These are phyloP conservation scores for Aspergillus bridgeri DNA, from an alignment of 495 filamentous ascomycete species.

Conservation along the genomic window DNA sequence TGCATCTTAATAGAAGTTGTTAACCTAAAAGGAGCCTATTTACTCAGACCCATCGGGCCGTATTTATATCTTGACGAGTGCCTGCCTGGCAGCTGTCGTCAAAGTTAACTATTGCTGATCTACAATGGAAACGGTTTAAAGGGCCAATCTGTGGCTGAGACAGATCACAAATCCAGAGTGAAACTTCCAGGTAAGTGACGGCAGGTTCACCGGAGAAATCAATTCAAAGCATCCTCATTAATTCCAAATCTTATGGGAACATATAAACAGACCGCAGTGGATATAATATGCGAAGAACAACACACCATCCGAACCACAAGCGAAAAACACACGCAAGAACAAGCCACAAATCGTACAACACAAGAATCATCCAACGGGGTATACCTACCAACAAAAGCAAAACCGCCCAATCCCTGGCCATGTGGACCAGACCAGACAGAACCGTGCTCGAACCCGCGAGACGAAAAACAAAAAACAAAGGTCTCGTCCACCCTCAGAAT, in stretches of 20 bases:
- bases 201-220: background rate
- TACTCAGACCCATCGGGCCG: background rate
- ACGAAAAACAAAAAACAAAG: background rate
- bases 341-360: background rate
- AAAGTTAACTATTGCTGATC: background rate
- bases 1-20: background rate
- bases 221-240: background rate
- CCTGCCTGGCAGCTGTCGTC: background rate
- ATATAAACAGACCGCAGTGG: background rate
- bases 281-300: background rate
- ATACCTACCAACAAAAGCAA: slow-evolving; percentile 8
- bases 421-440: slow-evolving; percentile 2
- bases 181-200: background rate
- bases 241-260: background rate
- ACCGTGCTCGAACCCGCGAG: slow-evolving; percentile 8
- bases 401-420: slow-evolving; percentile 5
- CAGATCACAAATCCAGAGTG: background rate
- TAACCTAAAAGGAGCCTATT: too few relatives aligned
- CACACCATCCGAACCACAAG: background rate
- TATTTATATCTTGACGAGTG: background rate
- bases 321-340: background rate
- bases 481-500: background rate
- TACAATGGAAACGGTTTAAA: background rate
- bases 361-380: slow-evolving; percentile 9
- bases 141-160: background rate